Base-by-base conservation (phyloP, 2,329 filamentous ascomycete genomes). In the Penicillium sp. region DNA sequence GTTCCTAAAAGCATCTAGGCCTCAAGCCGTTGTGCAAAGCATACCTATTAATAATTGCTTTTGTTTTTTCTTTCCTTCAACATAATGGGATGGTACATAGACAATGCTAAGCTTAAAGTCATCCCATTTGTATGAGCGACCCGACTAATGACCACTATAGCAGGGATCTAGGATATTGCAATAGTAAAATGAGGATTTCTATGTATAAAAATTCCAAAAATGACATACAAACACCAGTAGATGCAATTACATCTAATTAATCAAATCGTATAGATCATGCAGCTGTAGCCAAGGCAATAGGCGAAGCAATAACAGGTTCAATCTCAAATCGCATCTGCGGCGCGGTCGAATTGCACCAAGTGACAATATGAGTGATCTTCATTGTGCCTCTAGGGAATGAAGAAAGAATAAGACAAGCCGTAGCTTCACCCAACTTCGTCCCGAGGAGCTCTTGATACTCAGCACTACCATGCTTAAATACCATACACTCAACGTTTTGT, bases 371-470 rank as follows among this genome's bases (percentile, higher is more conserved):
- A 6, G 39, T n/a, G 19, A 57, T 53, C 25, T 7, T 19, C 49
- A 53, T 41, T 4, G 49, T 47, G 1, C 54, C 54, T 33, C 49
- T 38, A 5, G 41, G 48, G 13, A 45, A 57, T 4, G 41, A 35
- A 12, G 39, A 36, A 19, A 57, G 42, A 1, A 57, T 21, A 41
- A 57, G 35, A 27, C 23, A 38, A n/a, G 54, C 54, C 2, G 15
- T 15, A 2, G 31, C 6, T 31, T 52, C 47, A 27, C 49, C 49
- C 19, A 57, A 25, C 15, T 23, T 21, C 2, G 54, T 57, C 2
- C 54, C 54, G 4, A 57, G 41, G 10, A 57, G 31, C 17, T 57
- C 54, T 8, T 53, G 41, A 13, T 53, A 57, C 9, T 39, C 29
- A 19, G 4, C 15, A 17, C 13, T 53, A 25, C 54, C 49, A 13